Evolutionary conservation across 2,329 filamentous ascomycete species (phyloP).

Genomic region (Sclerotinia trifoliorum): DNA sequence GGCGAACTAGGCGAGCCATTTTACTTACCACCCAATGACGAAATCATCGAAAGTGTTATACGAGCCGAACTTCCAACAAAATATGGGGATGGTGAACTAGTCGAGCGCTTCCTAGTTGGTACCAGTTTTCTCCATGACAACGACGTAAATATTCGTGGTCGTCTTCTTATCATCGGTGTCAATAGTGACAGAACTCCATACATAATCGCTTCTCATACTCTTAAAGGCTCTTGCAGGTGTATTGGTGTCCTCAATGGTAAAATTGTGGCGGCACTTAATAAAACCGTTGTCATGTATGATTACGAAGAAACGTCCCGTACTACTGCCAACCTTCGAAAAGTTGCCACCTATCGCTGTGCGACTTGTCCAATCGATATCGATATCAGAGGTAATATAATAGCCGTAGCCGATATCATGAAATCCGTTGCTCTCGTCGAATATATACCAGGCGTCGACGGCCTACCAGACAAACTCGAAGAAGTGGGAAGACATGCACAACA

Average conservation of each 20-base stretch:
- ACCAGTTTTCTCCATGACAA: slow-evolving; percentile 68
- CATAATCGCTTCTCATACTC: slow-evolving; percentile 63
- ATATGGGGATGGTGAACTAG: slow-evolving; percentile 52
- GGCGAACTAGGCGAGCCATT: slow-evolving; percentile 65
- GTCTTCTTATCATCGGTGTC: slow-evolving; percentile 82
- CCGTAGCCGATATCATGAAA: slow-evolving; percentile 91
- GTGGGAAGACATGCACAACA: slow-evolving; percentile 78
- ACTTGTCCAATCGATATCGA: slow-evolving; percentile 82
- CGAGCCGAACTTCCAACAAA: slow-evolving; percentile 68
- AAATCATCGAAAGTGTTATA: slow-evolving; percentile 83
- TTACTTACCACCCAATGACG: slow-evolving; percentile 55
- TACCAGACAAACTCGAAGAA: slow-evolving; percentile 66
- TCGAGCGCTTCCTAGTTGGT: slow-evolving; percentile 86
- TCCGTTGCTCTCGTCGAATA: slow-evolving; percentile 79
- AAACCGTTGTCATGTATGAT: slow-evolving; percentile 67
- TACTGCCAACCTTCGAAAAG: slow-evolving; percentile 61
- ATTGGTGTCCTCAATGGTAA: slow-evolving; percentile 71
- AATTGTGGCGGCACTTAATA: slow-evolving; percentile 84
- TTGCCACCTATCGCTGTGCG: slow-evolving; percentile 75
- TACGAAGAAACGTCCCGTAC: slow-evolving; percentile 57
- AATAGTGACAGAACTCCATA: slow-evolving; percentile 72
- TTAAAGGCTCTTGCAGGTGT: slow-evolving; percentile 79
- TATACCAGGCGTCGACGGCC: slow-evolving; percentile 53
- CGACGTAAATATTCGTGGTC: slow-evolving; percentile 60
- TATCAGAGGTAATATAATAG: slow-evolving; percentile 71